Conservation (phyloP, 2,329 filamentous ascomycete genomes). For the Colletotrichum lentis region DNA sequence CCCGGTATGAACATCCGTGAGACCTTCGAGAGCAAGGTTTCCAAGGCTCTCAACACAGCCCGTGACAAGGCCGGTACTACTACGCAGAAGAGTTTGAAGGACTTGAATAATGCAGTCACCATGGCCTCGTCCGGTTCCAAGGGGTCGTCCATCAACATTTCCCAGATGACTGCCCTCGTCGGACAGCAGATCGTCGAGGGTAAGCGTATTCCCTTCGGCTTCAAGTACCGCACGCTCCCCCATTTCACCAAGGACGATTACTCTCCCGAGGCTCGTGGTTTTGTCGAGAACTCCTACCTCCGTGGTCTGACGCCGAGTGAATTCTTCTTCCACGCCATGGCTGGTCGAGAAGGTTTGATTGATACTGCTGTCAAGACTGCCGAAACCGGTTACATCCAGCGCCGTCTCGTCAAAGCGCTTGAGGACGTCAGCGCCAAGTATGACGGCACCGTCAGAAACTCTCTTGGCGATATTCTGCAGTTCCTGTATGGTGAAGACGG, state of each 20-base stretch:
- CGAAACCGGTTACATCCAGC: slow-evolving; percentile 98
- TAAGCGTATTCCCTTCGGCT: slow-evolving; percentile 98
- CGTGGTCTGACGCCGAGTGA: slow-evolving; percentile 94
- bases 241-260: slow-evolving; percentile 99
- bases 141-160: slow-evolving; percentile 98
- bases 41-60: slow-evolving; percentile 90
- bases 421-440: slow-evolving; percentile 98
- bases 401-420: slow-evolving; percentile 95
- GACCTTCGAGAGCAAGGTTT: slow-evolving; percentile 97
- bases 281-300: slow-evolving; percentile 98
- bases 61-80: slow-evolving; percentile 96
- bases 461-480: slow-evolving; percentile 93
- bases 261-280: slow-evolving; percentile 93
- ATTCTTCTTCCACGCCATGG: slow-evolving; percentile 99
- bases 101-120: slow-evolving; percentile 93
- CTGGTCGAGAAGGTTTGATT: slow-evolving; percentile 98
- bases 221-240: slow-evolving; percentile 96
- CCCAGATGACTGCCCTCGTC: slow-evolving; percentile 98
- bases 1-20: slow-evolving; percentile 99
- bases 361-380: slow-evolving; percentile 99
- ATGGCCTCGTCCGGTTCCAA: slow-evolving; percentile 98
- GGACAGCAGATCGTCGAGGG: slow-evolving; percentile 98
- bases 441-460: slow-evolving; percentile 96
- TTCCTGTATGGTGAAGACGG: slow-evolving; percentile 99
- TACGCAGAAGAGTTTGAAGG: slow-evolving; percentile 91